A percentile compares a stretch with the other conserved stretches of the same genome.
Evolutionary conservation across 345 rosid genomes (phyloP).

Genomic region (Fremontodendron californicum): DNA sequence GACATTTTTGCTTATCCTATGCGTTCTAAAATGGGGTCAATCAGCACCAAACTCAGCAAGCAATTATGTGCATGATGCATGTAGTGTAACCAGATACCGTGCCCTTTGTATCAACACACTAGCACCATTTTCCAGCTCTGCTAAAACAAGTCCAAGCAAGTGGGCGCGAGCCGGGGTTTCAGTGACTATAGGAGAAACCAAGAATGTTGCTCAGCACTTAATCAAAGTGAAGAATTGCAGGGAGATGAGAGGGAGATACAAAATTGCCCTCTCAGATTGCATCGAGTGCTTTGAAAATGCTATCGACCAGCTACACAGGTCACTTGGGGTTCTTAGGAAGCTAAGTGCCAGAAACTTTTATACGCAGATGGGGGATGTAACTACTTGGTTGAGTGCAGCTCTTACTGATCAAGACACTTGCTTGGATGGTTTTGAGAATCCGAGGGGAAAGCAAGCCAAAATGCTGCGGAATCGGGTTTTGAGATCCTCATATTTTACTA

Average conservation of each 20-base stretch:
- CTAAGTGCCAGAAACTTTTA: slow-evolving; percentile 46
- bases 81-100: slow-evolving; percentile 66
- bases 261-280: slow-evolving; percentile 64
- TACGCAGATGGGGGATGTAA: slow-evolving; percentile 54
- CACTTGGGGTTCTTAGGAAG: slow-evolving; percentile 50
- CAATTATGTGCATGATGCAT: slow-evolving; percentile 59
- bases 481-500: slow-evolving; percentile 45
- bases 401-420: slow-evolving; percentile 75
- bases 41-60: slow-evolving; percentile 15
- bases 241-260: slow-evolving; percentile 34
- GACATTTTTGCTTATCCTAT: not conserved
- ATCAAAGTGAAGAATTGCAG: slow-evolving; percentile 22
- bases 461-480: slow-evolving; percentile 33
- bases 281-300: slow-evolving; percentile 52
- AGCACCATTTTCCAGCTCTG: slow-evolving; percentile 50
- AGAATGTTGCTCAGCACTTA: slow-evolving; percentile 33
- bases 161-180: slow-evolving; percentile 93
- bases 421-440: slow-evolving; percentile 63
- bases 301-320: slow-evolving; percentile 56
- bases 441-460: slow-evolving; percentile 21
- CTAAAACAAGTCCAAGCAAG: slow-evolving; percentile 57
- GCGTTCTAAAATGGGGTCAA: not conserved
- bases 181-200: slow-evolving; percentile 56
- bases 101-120: slow-evolving; percentile 58
- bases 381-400: slow-evolving; percentile 68